Base-by-base conservation (phyloP, 2,329 filamentous ascomycete species). In the Fusarium sp. region DNA sequence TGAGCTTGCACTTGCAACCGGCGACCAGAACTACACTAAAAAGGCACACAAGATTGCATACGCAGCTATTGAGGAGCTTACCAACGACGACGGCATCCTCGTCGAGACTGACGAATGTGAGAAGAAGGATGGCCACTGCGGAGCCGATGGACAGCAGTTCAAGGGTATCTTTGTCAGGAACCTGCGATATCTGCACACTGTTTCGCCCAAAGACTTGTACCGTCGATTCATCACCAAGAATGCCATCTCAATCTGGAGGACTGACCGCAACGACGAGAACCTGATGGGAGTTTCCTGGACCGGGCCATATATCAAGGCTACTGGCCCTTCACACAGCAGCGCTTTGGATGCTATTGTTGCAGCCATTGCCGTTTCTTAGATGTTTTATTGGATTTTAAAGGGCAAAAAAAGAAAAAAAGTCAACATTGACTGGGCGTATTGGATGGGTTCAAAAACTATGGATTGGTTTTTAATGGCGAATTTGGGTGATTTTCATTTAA, bases 111-210 rank as follows among this genome's bases (percentile, higher is more conserved):
- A 77, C 63, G 68, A 75, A 36, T 81, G 79, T 58, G 79, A 81
- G 62, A 72, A 75, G 18, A 59, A 68, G 15, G 51, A 67, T 10
- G 76, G 76, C 40, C 69, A 80, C 67, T 86, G 83, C 55, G 81
- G 80, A 12, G 76, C 73, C 18, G 85, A 89, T 62, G 85, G 82
- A 2, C 83, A 86, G 34, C 88, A 91, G 72, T 93, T 93, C 83
- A 93, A 93, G 77, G 91, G 91, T 5, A 82, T 92, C 36, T 92
- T 92, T 67, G 83, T 87, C 16, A 84, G 89, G 20, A 91, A 91
- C 73, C 79, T 93, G 20, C 82, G 83, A 34, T 84, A 86, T 56
- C 77, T 93, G 34, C 81, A 90, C 23, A 73, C 78, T 1, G 84
- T 78, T 4, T 83, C 83, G 2, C 85, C 86, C 0, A 79, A 85